A percentile compares a stretch with the other conserved stretches of the same genome.
phyloP scores from a whole-genome alignment of 176 grass and related monocot species.

The Zoysia pacifica region DNA sequence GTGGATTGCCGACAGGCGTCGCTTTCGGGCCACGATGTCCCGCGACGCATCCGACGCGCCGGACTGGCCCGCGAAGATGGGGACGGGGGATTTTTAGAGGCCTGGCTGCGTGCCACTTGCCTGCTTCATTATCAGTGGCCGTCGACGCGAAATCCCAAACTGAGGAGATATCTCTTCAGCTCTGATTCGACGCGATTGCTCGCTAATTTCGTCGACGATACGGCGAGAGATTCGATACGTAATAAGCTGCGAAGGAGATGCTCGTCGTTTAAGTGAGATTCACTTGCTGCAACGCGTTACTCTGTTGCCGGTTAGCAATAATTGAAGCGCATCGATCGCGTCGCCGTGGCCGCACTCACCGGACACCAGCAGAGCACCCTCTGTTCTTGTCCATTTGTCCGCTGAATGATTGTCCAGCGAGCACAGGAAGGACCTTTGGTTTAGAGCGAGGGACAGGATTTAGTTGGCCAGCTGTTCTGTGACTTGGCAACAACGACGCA shows the following conservation, averaged over 20 bases:
- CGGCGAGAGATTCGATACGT: too few species aligned
- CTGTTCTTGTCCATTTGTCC: slow-evolving; percentile 41
- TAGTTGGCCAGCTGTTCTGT: slow-evolving; percentile 28
- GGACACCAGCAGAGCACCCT: slow-evolving; percentile 42
- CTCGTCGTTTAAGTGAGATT: neutral
- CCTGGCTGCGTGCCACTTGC: too few species aligned
- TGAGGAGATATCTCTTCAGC: too few species aligned
- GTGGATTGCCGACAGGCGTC: slow-evolving; percentile 38
- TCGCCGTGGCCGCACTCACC: slow-evolving; percentile 28
- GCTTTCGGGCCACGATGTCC: slow-evolving; percentile 8
- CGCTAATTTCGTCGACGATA: too few species aligned
- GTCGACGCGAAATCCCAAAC: too few species aligned
- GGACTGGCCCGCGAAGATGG: too few species aligned
- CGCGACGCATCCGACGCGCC: too few species aligned
- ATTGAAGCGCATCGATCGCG: slow-evolving; percentile 22
- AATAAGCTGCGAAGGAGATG: too few species aligned
- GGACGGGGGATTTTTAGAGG: too few species aligned
- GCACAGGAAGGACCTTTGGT: neutral
- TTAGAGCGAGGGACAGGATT: neutral
- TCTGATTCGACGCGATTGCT: too few species aligned
- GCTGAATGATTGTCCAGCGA: slow-evolving; percentile 34
- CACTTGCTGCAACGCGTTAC: neutral
- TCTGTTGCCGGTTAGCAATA: neutral
- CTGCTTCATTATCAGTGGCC: too few species aligned
- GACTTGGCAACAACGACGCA: neutral